phyloP scores from a whole-genome alignment of 805 yeast species.

The Lipomyces japonicus region DNA sequence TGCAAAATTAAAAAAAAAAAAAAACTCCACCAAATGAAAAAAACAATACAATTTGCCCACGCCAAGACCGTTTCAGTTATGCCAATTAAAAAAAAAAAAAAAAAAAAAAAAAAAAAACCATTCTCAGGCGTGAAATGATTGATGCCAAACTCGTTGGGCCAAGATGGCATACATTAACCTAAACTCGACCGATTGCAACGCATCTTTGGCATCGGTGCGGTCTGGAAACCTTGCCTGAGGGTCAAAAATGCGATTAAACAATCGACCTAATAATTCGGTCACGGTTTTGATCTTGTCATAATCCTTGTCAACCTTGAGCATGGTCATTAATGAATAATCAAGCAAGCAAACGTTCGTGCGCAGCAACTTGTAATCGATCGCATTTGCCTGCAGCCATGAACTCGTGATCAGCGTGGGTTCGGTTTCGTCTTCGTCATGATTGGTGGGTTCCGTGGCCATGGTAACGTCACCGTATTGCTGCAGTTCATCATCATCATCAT shows the following conservation, averaged over 20 bases:
- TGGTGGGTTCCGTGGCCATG: background rate
- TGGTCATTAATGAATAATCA: slow-evolving; percentile 16
- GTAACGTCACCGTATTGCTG: background rate
- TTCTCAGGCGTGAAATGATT: too few species aligned
- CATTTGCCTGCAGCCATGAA: background rate
- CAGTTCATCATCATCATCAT: background rate
- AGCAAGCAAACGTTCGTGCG: slow-evolving; percentile 6
- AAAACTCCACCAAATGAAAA: background rate
- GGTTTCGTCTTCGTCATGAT: slow-evolving; percentile 3
- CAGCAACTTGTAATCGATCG: slow-evolving; percentile 11
- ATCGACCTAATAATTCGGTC: slow-evolving; percentile 2
- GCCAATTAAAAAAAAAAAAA: background rate
- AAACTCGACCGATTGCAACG: slow-evolving; percentile 16
- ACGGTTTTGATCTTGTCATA: slow-evolving; percentile 5
- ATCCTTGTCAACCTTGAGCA: slow-evolving; percentile 12
- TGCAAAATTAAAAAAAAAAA: too few species aligned
- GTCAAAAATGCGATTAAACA: slow-evolving; percentile 16
- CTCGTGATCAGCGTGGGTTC: too few species aligned
- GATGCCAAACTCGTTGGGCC: background rate
- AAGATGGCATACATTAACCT: slow-evolving; percentile 10
- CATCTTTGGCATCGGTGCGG: slow-evolving; percentile 19
- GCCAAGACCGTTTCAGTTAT: background rate
- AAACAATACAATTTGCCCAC: background rate
- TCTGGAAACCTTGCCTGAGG: slow-evolving; percentile 19
- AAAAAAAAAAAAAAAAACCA: too few species aligned